phyloP scores from a whole-genome alignment of 805 yeast species.

The Pichia membranifaciens region DNA sequence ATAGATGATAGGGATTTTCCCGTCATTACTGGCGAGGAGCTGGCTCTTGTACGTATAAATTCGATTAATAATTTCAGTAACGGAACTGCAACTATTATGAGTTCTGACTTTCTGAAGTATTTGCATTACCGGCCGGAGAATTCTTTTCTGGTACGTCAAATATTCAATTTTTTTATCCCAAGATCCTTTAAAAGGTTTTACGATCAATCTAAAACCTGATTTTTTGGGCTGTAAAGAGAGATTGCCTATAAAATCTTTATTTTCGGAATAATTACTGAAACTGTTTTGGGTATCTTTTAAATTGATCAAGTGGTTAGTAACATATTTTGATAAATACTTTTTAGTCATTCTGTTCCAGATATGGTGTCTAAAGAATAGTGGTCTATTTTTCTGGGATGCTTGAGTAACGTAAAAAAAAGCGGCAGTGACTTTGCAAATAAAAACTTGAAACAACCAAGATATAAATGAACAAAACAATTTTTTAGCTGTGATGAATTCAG shows the following conservation, averaged over 20 bases:
- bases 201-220: slow-evolving; percentile 53
- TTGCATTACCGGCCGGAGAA: slow-evolving; percentile 40
- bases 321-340: slow-evolving; percentile 40
- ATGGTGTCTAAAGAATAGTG: slow-evolving; percentile 50
- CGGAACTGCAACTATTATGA: slow-evolving; percentile 27
- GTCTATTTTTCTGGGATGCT: slow-evolving; percentile 33
- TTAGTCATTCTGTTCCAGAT: slow-evolving; percentile 46
- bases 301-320: slow-evolving; percentile 31
- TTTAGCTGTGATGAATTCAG: slow-evolving; percentile 37
- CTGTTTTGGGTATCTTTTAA: slow-evolving; percentile 13
- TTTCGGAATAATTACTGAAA: slow-evolving; percentile 17
- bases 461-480: slow-evolving; percentile 38
- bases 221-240: slow-evolving; percentile 56
- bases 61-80: slow-evolving; percentile 38
- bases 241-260: slow-evolving; percentile 34
- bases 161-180: slow-evolving; percentile 31
- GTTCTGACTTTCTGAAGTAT: slow-evolving; percentile 22
- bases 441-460: slow-evolving; percentile 49
- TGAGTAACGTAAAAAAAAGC: slow-evolving; percentile 67
- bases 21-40: slow-evolving; percentile 16
- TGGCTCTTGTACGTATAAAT: slow-evolving; percentile 34
- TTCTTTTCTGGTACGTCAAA: slow-evolving; percentile 30
- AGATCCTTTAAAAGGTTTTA: slow-evolving; percentile 44
- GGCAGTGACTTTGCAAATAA: slow-evolving; percentile 42
- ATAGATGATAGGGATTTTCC: slow-evolving; percentile 34